These are phyloP conservation scores for Candida suzukii DNA, from an alignment of 805 yeast species.

Conservation along the genomic window DNA sequence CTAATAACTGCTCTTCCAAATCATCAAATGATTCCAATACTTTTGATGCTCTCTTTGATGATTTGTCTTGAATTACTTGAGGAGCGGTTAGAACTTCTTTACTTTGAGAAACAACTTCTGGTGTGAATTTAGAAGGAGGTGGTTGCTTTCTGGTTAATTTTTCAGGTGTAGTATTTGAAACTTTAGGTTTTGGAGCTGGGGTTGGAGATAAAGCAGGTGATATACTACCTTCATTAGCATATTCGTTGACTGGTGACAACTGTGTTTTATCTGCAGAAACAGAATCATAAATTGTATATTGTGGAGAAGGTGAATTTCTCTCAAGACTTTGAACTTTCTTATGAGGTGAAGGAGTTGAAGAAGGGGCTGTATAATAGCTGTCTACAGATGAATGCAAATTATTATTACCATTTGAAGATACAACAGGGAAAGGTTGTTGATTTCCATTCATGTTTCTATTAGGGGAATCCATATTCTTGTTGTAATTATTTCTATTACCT, in stretches of 20 bases:
- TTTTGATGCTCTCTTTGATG: conserved; percentile 15
- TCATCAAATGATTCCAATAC: conserved; percentile 20
- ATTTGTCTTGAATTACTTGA: too few species aligned
- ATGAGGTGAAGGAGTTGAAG: neutral
- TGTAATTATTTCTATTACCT: too few species aligned
- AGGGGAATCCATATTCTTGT: neutral
- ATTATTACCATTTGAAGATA: neutral
- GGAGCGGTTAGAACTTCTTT: too few species aligned
- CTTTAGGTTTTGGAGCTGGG: neutral
- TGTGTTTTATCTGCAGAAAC: too few species aligned
- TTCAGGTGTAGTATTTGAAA: neutral
- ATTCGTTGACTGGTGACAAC: neutral
- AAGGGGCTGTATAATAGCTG: neutral
- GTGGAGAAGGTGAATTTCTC: too few species aligned
- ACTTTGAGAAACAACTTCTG: too few species aligned
- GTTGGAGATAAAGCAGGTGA: neutral
- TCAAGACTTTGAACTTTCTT: too few species aligned
- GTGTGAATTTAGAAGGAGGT: too few species aligned
- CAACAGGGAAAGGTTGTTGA: neutral
- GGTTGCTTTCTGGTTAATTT: neutral
- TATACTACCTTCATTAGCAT: neutral
- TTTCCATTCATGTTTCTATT: neutral
- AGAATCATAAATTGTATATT: too few species aligned
- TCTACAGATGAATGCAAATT: neutral
- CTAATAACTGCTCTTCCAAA: conserved; percentile 19